Evolutionary conservation across 169 alveolate genomes (phyloP), one percentile per base, ranked within the genome.

Genomic region (Babesia bovis): DNA sequence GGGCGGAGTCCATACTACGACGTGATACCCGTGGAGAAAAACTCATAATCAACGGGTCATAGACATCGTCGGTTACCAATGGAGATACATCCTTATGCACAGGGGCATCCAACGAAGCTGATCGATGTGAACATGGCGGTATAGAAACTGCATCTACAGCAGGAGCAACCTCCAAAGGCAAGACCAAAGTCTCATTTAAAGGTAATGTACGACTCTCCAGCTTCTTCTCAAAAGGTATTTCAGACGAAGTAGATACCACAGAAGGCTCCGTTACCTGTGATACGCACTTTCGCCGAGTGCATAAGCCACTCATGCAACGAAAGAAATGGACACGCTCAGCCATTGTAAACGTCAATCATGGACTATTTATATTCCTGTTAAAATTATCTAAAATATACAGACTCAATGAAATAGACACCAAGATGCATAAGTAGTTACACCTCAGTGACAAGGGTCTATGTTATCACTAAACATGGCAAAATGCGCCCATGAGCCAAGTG

Each of bases 1-100:
- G 4, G 17, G 36, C 40, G 0, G 44, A 7, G 17, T 56, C 66
- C 13, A 0, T 2, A 32, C 66, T 19, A 0, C 55, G 55, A 32
- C 69, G 52, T 0, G 40, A 12, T 30, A 63, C 26, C 50, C 50
- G 42, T 19, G 73, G 73, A 13, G 73, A 63, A n/a, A 63, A 36
- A 21, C 50, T 63, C 73, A 63, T 63, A 42, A 63, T 44, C 28
- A 63, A 30, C 15, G 73, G 73, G 50, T 63, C 73, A 23, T 63
- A 63, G 30, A 63, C 35, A 30, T 63, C 73, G 25, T 40, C 73
- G 1, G 60, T 63, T 6, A 63, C 51, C 30, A 63, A 26, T 3
- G 60, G 63, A 7, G 58, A n/a, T 6, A 45, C 23, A 13, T 21
- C 47, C 41, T 36, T n/a, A 9, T 13, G 23, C 0, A 56, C 42